Evolutionary conservation across 805 yeast genomes (phyloP), one percentile per base, ranked within the genome.

Genomic region (Debaryomyces tyrocola): DNA sequence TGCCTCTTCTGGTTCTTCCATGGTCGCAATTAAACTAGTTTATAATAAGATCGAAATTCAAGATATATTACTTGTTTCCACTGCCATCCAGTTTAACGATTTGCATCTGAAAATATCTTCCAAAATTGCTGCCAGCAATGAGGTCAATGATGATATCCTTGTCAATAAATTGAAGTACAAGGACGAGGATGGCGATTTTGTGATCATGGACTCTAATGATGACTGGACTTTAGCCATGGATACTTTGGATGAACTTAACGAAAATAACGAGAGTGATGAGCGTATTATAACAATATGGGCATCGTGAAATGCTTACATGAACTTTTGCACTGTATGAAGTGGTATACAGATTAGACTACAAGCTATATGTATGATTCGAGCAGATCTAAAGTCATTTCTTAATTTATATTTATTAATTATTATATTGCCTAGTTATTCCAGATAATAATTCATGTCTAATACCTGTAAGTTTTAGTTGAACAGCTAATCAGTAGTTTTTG

Each of bases 181-280:
- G 61, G 99, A 94, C 65, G 99, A 94, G 66, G 99, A 94, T 62
- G 97, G 96, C 14, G 99, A 94, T 63, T 85, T 80, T 62, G 95
- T 94, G 37, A 83, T 87, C 40, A 81, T 92, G 66, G 87, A 84
- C 54, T 81, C 90, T 28, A 86, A 85, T 51, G 97, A 92, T 43
- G 98, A 92, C 62, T 87, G 96, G 88, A 68, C 64, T 24, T 82
- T 91, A 62, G 97, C 96, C 2, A 77, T 85, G 46, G 97, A 89
- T 52, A 69, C 69, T 73, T 56, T 70, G 39, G 73, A 70, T 12
- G 77, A 73, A 46, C 46, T 62, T 20, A 48, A 52, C 7, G 56
- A 54, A 47, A 59, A 53, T 17, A 44, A 47, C 15, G 47, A 48
- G 21, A 41, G 33, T 20, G 36, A 35, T 21, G 47, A 44, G 6